Evolutionary conservation across 192 early-diverging fungal species (phyloP).

Genomic region (Entomortierella lignicola): DNA sequence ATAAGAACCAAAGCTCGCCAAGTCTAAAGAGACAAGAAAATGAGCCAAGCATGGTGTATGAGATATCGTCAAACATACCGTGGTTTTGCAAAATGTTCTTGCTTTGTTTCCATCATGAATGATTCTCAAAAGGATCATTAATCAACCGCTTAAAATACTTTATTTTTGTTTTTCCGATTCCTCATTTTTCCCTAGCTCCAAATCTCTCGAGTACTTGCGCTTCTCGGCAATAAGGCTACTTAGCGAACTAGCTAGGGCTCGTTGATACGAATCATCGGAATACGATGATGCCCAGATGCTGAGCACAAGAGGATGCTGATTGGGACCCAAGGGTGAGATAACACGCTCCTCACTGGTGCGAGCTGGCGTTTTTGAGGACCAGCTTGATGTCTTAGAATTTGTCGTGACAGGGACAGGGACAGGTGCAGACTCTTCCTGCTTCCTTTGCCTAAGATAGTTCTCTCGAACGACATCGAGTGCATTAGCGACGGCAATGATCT

Average conservation of each 20-base stretch:
- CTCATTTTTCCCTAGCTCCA: background rate
- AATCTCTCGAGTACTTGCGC: background rate
- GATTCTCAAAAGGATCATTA: background rate
- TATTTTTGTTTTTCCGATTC: background rate
- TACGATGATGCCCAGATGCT: background rate
- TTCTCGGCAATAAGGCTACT: background rate
- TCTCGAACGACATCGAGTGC: background rate
- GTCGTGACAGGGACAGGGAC: no score
- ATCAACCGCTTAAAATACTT: background rate
- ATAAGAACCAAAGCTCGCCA: no score
- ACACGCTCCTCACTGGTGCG: no score
- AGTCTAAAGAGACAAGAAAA: no score
- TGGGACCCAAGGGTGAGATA: background rate
- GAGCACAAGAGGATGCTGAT: constrained; percentile 1
- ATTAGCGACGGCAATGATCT: constrained; percentile 1
- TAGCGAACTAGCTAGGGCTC: background rate
- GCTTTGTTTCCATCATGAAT: no score
- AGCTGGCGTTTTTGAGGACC: no score
- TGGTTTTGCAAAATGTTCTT: no score
- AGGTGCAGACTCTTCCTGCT: no score
- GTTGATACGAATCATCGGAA: background rate
- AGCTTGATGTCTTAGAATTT: no score
- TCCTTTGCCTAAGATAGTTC: no score
- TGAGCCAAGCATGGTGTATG: no score
- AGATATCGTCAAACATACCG: no score